Percentiles rank a stretch among this genome's conserved stretches.
phyloP scores from a whole-genome alignment of 1,139 yeast species.

The Kluyveromyces sp. region DNA sequence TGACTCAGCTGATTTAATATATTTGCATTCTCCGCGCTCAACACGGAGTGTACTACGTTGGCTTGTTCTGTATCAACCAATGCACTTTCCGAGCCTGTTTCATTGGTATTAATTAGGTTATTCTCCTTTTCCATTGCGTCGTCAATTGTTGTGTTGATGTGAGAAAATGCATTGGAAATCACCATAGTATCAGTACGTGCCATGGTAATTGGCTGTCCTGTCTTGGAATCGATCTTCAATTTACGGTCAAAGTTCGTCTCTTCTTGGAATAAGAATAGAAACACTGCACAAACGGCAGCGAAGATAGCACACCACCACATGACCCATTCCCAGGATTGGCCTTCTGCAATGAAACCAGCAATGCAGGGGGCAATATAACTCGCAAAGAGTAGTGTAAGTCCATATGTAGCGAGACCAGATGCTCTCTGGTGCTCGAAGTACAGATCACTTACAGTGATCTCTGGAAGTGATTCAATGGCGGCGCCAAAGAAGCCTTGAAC shows the following conservation, averaged over 20 bases:
- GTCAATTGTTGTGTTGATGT: constrained; percentile 6
- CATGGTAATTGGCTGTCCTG: constrained; percentile 9
- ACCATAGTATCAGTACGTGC: constrained; percentile 1
- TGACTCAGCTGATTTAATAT: constrained; percentile 10
- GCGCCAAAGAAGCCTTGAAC: constrained; percentile 44
- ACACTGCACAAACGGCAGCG: constrained; percentile 39
- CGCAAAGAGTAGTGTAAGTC: constrained; percentile 36
- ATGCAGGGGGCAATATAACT: constrained; percentile 41
- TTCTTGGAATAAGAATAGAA: constrained; percentile 40
- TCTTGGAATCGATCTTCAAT: constrained; percentile 12
- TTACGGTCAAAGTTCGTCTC: constrained; percentile 40
- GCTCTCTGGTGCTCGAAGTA: constrained; percentile 50
- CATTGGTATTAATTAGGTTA: constrained; percentile 3
- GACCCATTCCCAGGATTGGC: constrained; percentile 46
- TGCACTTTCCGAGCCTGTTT: constrained; percentile 3
- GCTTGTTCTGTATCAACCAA: constrained; percentile 2
- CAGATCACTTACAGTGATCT: constrained; percentile 43
- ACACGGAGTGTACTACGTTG: constrained; percentile 1
- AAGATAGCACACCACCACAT: constrained; percentile 42
- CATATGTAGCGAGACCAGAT: constrained; percentile 41
- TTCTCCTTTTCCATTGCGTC: constrained; percentile 7
- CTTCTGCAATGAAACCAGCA: constrained; percentile 44
- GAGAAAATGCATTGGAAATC: constrained; percentile 7
- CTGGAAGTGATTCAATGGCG: constrained; percentile 51
- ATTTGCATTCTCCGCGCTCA: constrained; percentile 8